Percentiles rank a stretch among this genome's conserved stretches.
phyloP scores from a whole-genome alignment of 2,329 filamentous ascomycete species.

The Acephala macrosclerotiorum region DNA sequence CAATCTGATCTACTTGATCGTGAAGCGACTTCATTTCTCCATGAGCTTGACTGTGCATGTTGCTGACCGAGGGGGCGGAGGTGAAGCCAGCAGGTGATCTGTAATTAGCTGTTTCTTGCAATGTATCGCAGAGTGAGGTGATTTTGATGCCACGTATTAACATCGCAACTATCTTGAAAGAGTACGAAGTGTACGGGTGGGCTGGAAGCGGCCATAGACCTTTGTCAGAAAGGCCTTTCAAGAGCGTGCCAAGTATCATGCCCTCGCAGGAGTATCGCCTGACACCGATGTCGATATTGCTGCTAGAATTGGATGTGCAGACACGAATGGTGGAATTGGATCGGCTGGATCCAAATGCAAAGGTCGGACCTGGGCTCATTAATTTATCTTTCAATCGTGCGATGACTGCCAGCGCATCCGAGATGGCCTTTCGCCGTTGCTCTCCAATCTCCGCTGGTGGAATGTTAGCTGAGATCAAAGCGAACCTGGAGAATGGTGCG shows the following conservation, averaged over 20 bases:
- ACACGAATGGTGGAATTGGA: not conserved
- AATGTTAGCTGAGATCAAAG: not conserved
- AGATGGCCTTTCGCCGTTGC: not conserved
- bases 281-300: not conserved
- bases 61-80: not conserved
- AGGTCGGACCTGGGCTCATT: not conserved
- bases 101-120: not conserved
- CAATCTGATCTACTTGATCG: slow-evolving; percentile 1
- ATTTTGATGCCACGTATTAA: not conserved
- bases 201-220: not conserved
- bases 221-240: not conserved
- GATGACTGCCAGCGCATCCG: not conserved
- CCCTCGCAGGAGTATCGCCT: slow-evolving; percentile 4
- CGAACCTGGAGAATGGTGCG: not conserved
- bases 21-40: not conserved
- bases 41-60: not conserved
- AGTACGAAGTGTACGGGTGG: not conserved
- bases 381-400: not conserved
- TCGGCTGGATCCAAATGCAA: not conserved
- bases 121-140: not conserved
- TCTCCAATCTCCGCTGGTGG: not conserved
- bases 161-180: not conserved
- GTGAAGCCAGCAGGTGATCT: not conserved
- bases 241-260: slow-evolving; percentile 6
- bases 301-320: not conserved